A percentile compares a stretch with the other conserved stretches of the same genome.
Evolutionary conservation across 257 asterid genomes (phyloP).

Genomic region (Schizonepeta tenuifolia): DNA sequence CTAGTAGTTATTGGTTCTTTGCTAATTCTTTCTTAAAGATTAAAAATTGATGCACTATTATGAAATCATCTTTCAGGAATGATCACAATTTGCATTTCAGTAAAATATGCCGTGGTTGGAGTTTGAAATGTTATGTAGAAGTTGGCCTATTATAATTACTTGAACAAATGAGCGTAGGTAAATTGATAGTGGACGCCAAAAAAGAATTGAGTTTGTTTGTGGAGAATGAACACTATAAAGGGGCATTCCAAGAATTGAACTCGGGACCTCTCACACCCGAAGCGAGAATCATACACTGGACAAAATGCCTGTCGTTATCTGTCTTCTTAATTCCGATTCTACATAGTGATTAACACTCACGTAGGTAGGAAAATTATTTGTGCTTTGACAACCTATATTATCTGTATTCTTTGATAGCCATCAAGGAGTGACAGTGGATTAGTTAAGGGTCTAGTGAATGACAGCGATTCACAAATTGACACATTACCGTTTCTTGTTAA

Average conservation of each 20-base stretch:
- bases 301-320: slow-evolving; percentile 54
- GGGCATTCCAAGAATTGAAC: slow-evolving; percentile 81
- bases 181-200: not conserved
- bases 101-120: slow-evolving; percentile 11
- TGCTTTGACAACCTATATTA: not conserved
- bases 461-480: not conserved
- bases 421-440: not conserved
- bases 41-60: not conserved
- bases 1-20: not conserved
- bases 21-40: not conserved
- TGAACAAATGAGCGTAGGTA: not conserved
- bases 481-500: not conserved
- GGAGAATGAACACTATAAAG: slow-evolving; percentile 8
- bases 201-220: not conserved
- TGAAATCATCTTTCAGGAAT: not conserved
- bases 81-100: not conserved
- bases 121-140: not conserved
- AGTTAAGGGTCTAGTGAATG: not conserved
- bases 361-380: not conserved
- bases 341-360: not conserved
- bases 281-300: slow-evolving; percentile 95
- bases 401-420: not conserved
- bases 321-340: not conserved
- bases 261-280: slow-evolving; percentile 91
- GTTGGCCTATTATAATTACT: not conserved